Percentiles rank a stretch among this genome's conserved stretches.
These are phyloP conservation scores for Friedmanniomyces simplex DNA, from an alignment of 495 filamentous ascomycete species.

Conservation along the genomic window DNA sequence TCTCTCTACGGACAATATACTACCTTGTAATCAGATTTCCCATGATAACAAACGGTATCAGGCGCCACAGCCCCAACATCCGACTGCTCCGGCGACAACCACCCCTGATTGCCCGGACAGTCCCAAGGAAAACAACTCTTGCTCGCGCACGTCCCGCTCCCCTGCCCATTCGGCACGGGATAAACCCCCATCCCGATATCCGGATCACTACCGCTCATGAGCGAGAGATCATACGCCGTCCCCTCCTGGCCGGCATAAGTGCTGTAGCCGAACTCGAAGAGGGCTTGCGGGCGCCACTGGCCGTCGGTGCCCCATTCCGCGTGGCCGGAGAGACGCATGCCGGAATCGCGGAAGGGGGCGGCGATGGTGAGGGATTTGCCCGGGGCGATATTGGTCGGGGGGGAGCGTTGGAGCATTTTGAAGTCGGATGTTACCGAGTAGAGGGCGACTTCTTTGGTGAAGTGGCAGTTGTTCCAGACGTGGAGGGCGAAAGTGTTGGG, in stretches of 20 bases:
- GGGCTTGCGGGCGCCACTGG: slow-evolving; percentile 7
- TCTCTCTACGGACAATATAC: slow-evolving; percentile 14
- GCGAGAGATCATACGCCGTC: slow-evolving; percentile 10
- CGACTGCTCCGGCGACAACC: slow-evolving; percentile 6
- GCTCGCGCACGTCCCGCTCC: not conserved
- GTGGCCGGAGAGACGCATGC: slow-evolving; percentile 14
- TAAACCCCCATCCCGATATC: slow-evolving; percentile 6
- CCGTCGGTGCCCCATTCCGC: slow-evolving; percentile 5
- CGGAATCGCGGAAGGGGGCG: slow-evolving; percentile 5
- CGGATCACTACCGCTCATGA: slow-evolving; percentile 7
- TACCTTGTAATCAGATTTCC: slow-evolving; percentile 9
- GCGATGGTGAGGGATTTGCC: not conserved
- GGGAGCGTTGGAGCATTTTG: slow-evolving; percentile 8
- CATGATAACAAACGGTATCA: slow-evolving; percentile 13
- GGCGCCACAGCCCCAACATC: slow-evolving; percentile 3
- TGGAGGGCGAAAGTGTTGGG: slow-evolving; percentile 11
- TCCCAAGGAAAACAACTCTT: slow-evolving; percentile 1
- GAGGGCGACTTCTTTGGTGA: slow-evolving; percentile 1
- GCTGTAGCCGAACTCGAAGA: slow-evolving; percentile 14
- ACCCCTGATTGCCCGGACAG: not conserved
- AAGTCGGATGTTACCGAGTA: slow-evolving; percentile 12
- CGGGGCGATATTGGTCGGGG: not conserved
- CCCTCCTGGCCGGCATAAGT: slow-evolving; percentile 7
- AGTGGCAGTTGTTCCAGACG: slow-evolving; percentile 17
- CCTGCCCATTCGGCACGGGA: not conserved